Evolutionary conservation across 2,329 filamentous ascomycete species (phyloP).

Genomic region (Elsinoe fawcettii): DNA sequence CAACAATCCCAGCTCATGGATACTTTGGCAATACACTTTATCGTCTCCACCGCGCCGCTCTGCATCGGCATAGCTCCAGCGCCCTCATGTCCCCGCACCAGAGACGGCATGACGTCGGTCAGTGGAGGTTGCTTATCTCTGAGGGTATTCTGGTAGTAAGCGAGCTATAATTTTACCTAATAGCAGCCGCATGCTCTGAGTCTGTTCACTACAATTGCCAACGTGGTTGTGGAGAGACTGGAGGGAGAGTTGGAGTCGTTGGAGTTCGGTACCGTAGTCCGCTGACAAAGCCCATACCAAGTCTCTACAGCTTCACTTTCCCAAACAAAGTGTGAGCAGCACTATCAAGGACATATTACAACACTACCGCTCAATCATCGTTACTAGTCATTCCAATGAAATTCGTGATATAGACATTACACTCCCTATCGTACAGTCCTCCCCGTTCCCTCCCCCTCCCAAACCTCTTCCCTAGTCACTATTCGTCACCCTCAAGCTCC

Average conservation of each 20-base stretch:
- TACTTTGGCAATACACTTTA: not conserved
- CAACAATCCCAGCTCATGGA: not conserved
- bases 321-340: too few species aligned
- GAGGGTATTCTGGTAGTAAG: not conserved
- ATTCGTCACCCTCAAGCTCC: conserved; percentile 64
- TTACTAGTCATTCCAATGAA: not conserved
- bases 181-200: not conserved
- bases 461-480: conserved; percentile 36
- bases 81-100: not conserved
- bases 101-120: conserved; percentile 7
- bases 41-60: not conserved
- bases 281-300: too few species aligned
- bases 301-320: too few species aligned
- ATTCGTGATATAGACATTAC: conserved; percentile 1
- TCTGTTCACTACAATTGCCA: not conserved
- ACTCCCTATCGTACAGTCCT: not conserved
- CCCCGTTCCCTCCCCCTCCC: not conserved
- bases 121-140: not conserved
- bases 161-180: not conserved
- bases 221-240: not conserved
- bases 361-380: not conserved
- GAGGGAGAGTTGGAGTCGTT: conserved; percentile 1
- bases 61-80: not conserved
- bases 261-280: not conserved
- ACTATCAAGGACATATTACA: not conserved